These are phyloP conservation scores for Peltaster fructicola DNA, from an alignment of 2,329 filamentous ascomycete species.

Conservation along the genomic window DNA sequence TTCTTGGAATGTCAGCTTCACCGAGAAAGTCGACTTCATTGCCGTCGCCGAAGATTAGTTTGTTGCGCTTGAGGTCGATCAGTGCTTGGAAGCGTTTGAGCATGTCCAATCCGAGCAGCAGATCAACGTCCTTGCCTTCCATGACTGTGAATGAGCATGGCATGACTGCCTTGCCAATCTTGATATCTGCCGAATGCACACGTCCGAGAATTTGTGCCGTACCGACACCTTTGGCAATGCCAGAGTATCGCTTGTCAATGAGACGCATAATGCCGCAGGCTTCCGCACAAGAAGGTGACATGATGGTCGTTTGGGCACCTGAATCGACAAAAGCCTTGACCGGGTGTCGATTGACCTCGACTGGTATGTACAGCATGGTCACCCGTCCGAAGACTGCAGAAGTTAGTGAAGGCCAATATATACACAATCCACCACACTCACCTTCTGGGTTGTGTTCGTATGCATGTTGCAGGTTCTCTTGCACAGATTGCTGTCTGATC, in stretches of 20 bases:
- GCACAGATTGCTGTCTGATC: conserved; percentile 83
- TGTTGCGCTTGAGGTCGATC: conserved; percentile 73
- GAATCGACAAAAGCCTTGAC: conserved; percentile 96
- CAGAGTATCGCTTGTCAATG: conserved; percentile 80
- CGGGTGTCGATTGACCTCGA: conserved; percentile 80
- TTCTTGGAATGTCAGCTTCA: conserved; percentile 86
- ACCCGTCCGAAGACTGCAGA: conserved; percentile 65
- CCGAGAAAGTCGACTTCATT: conserved; percentile 79
- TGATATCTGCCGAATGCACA: conserved; percentile 88
- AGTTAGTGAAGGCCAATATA: too few species aligned
- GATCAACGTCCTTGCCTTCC: conserved; percentile 93
- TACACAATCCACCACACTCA: conserved; percentile 34
- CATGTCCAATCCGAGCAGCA: conserved; percentile 90
- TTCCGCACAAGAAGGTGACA: conserved; percentile 87
- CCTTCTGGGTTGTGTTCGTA: conserved; percentile 97
- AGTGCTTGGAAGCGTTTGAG: conserved; percentile 86
- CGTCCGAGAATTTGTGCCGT: conserved; percentile 88
- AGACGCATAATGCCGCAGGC: conserved; percentile 90
- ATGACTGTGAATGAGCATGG: conserved; percentile 97
- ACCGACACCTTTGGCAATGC: conserved; percentile 82
- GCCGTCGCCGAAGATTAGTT: conserved; percentile 55
- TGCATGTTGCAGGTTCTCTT: conserved; percentile 88
- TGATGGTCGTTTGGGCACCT: conserved; percentile 93
- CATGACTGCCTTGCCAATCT: conserved; percentile 71
- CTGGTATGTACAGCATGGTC: conserved; percentile 89